A percentile compares a stretch with the other conserved stretches of the same genome.
These are phyloP conservation scores for Avena atlantica DNA, from an alignment of 176 grass and related monocot genomes.

Conservation along the genomic window DNA sequence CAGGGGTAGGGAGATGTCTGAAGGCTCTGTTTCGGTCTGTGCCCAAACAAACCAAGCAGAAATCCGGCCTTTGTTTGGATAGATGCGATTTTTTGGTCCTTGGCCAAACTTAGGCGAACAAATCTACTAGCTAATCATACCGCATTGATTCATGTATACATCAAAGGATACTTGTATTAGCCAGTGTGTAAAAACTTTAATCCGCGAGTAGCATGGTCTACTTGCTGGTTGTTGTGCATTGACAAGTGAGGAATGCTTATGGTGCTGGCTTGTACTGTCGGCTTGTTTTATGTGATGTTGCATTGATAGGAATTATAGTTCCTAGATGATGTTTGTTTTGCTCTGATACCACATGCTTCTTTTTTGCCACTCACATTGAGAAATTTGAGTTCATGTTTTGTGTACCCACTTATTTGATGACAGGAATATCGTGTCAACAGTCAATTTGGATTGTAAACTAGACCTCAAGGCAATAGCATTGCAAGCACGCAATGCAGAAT, in stretches of 20 bases:
- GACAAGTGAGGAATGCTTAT: not conserved
- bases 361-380: not conserved
- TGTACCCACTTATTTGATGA: not conserved
- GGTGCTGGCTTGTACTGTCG: not conserved
- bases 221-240: slow-evolving; percentile 3
- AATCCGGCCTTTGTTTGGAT: not conserved
- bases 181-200: not conserved
- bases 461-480: slow-evolving; percentile 95
- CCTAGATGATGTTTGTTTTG: not conserved
- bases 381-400: not conserved
- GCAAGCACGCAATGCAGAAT: slow-evolving; percentile 96
- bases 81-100: not conserved
- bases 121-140: not conserved
- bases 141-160: not conserved
- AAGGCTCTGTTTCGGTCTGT: not conserved
- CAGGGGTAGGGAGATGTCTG: not conserved
- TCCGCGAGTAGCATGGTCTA: not conserved
- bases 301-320: not conserved
- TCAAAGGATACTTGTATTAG: not conserved
- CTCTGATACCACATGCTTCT: not conserved
- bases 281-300: not conserved
- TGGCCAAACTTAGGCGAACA: not conserved
- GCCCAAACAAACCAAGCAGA: not conserved
- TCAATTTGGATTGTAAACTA: slow-evolving; percentile 97
- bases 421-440: slow-evolving; percentile 97